Evolutionary conservation across 371 early-diverging fungal genomes (phyloP), one percentile per base, ranked within the genome.

Genomic region (Amoeboaphelidium protococcarum): DNA sequence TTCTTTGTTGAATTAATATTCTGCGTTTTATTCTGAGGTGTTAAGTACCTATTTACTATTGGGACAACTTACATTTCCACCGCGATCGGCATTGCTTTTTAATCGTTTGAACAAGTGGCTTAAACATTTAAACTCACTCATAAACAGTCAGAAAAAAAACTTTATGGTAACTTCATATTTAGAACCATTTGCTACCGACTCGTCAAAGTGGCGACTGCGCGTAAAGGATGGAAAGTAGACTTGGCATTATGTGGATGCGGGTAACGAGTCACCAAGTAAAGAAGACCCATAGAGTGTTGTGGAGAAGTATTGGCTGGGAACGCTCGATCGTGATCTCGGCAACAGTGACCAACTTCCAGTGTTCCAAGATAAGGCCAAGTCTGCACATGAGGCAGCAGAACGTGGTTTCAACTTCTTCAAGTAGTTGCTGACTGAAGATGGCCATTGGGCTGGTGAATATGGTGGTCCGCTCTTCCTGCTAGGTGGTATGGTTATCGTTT

Each of bases 381-480:
- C 72, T 2, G 76, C 90, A 0, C 54, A 72, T 16, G 80, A 86
- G 51, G 62, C 80, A 20, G 92, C 90, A 13, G 68, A 73, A 25
- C 85, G 84, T 56, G 86, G 87, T 10, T 78, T 80, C 58, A 71
- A 74, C 47, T 95, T 88, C 61, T 83, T 72, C 51, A 68, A 73
- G 51, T 64, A 64, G 16, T 65, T 91, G 26, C 95, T 92, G 58
- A 86, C 87, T n/a, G 73, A 71, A 41, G 89, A 88, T 51, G 95
- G 95, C 2, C 91, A 90, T 67, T 94, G 85, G 81, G 80, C 84
- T 2, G 89, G 92, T 40, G 85, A 87, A 52, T 92, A 91, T 60
- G 94, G 88, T 49, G 95, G 95, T 2, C 94, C 95, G 23, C 78
- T 91, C 81, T 95, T 95, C 60, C 60, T 92, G 47, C 67, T 87